These are phyloP conservation scores for Crataegus laevigata DNA, from an alignment of 306 rosid species.

Conservation along the genomic window DNA sequence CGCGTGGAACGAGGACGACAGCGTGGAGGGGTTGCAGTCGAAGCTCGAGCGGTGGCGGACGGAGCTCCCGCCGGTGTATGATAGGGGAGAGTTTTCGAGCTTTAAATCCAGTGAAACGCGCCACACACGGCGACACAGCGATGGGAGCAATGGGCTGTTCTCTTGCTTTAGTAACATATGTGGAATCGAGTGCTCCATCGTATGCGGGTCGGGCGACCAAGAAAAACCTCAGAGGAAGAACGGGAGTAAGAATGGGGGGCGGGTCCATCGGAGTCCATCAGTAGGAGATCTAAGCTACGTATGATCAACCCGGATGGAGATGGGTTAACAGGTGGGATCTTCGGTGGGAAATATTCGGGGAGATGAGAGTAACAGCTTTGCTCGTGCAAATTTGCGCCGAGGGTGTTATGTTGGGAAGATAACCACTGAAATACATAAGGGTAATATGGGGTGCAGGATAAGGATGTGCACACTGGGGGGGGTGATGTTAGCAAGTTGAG, in stretches of 20 bases:
- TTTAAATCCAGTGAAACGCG: conserved; percentile 5
- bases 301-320: conserved; percentile 14
- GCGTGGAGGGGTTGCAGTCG: conserved; percentile 59
- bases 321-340: neutral
- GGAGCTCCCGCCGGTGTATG: conserved; percentile 61
- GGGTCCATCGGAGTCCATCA: conserved; percentile 32
- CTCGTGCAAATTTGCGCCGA: neutral
- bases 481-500: neutral
- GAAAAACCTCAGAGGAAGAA: conserved; percentile 14
- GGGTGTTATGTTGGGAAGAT: neutral
- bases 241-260: neutral
- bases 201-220: conserved; percentile 50
- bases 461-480: neutral
- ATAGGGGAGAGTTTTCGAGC: conserved; percentile 42
- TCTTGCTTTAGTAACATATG: conserved; percentile 93
- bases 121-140: conserved; percentile 35
- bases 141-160: conserved; percentile 55
- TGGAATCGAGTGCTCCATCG: conserved; percentile 76
- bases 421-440: neutral
- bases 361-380: neutral
- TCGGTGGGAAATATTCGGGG: neutral
- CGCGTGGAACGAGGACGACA: conserved; percentile 65
- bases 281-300: conserved; percentile 20
- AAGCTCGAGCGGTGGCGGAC: conserved; percentile 80
- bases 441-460: neutral